Conservation (phyloP, 2,329 filamentous ascomycete species). For the Pezicula carpinea region DNA sequence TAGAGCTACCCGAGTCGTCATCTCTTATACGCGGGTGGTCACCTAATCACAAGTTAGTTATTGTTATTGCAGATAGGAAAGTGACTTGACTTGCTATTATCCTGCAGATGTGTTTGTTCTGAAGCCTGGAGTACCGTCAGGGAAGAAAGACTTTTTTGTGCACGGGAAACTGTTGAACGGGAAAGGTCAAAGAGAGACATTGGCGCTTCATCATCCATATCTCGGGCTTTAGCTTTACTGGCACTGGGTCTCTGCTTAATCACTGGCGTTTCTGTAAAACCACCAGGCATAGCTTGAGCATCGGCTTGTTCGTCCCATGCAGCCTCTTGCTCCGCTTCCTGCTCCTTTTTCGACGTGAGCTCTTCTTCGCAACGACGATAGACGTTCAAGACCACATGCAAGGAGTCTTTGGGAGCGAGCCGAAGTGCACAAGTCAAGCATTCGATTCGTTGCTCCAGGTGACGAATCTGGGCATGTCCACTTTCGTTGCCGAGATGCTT, state of each 20-base stretch:
- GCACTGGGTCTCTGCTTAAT: slow-evolving; percentile 25
- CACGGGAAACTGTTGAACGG: slow-evolving; percentile 53
- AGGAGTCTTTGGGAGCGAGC: slow-evolving; percentile 62
- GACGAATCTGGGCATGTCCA: slow-evolving; percentile 59
- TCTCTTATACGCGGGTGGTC: slow-evolving; percentile 23
- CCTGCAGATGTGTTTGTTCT: slow-evolving; percentile 23
- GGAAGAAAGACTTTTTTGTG: slow-evolving; percentile 53
- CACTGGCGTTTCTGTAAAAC: slow-evolving; percentile 38
- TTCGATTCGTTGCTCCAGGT: slow-evolving; percentile 77
- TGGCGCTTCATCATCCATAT: slow-evolving; percentile 53
- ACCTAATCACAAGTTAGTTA: too few species aligned
- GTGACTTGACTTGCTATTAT: too few species aligned
- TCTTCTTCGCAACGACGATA: slow-evolving; percentile 78
- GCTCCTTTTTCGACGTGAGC: slow-evolving; percentile 59
- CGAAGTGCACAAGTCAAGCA: slow-evolving; percentile 71
- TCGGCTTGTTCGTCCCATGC: slow-evolving; percentile 67
- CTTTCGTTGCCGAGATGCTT: slow-evolving; percentile 62
- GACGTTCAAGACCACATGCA: slow-evolving; percentile 70
- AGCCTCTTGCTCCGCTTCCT: slow-evolving; percentile 64
- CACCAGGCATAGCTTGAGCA: slow-evolving; percentile 50
- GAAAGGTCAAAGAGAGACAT: slow-evolving; percentile 64
- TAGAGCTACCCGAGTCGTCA: slow-evolving; percentile 11
- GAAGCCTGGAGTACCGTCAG: slow-evolving; percentile 34
- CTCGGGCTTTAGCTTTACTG: slow-evolving; percentile 32
- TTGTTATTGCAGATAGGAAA: too few species aligned